Evolutionary conservation across 495 filamentous ascomycete genomes (phyloP).

Genomic region (Trichocladium antarcticum): DNA sequence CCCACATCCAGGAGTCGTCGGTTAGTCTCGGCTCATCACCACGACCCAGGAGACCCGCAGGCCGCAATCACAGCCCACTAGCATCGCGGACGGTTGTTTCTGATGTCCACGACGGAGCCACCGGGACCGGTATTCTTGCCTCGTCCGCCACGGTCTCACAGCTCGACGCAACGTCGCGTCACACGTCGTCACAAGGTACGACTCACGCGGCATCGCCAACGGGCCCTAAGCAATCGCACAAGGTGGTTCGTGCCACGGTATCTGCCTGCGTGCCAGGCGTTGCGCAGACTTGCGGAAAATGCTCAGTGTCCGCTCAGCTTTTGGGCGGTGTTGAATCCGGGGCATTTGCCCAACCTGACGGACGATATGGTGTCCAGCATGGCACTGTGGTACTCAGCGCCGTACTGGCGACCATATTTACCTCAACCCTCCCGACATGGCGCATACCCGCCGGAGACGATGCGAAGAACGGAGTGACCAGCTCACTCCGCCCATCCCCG

Average conservation of each 20-base stretch:
- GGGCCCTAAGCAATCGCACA: background rate
- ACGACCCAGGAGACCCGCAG: conserved; percentile 5
- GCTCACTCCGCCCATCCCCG: background rate
- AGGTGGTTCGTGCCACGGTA: background rate
- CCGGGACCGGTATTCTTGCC: background rate
- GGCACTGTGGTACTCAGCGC: conserved; percentile 3
- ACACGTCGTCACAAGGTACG: background rate
- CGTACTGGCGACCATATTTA: conserved; percentile 3
- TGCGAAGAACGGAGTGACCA: background rate
- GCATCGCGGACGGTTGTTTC: background rate
- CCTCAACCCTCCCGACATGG: conserved; percentile 20
- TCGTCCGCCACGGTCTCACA: background rate
- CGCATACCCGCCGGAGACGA: conserved; percentile 6
- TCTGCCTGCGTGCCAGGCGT: background rate
- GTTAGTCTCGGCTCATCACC: conserved; percentile 11
- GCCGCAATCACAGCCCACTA: background rate
- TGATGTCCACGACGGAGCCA: background rate
- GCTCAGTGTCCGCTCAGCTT: too few species aligned
- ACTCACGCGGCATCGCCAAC: background rate
- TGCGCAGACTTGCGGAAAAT: too few species aligned
- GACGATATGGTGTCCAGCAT: background rate
- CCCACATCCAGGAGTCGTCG: conserved; percentile 7
- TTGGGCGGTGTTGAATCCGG: too few species aligned
- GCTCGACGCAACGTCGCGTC: background rate
- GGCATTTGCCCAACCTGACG: background rate